phyloP scores from a whole-genome alignment of 2,329 filamentous ascomycete species.

The Coniella lustricola region DNA sequence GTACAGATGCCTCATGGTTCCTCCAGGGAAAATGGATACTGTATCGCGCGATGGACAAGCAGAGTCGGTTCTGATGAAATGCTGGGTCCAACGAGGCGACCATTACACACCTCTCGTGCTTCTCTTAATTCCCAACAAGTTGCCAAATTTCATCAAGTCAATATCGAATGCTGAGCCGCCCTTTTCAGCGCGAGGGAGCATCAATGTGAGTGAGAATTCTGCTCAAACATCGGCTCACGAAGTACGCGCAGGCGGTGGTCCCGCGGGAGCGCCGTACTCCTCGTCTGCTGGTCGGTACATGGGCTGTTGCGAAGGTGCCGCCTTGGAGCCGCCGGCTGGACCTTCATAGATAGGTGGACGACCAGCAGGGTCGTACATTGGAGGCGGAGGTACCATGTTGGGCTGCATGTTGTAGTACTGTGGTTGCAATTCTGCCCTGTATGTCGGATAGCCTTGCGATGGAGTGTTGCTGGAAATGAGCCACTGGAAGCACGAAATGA shows the following conservation, averaged over 20 bases:
- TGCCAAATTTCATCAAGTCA: too few species aligned
- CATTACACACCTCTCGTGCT: too few species aligned
- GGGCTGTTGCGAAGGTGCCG: slow-evolving; percentile 40
- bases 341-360: slow-evolving; percentile 50
- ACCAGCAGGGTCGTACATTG: slow-evolving; percentile 48
- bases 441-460: slow-evolving; percentile 33
- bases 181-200: slow-evolving; percentile 17
- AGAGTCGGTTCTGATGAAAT: neutral
- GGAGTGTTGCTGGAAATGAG: slow-evolving; percentile 46
- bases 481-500: slow-evolving; percentile 36
- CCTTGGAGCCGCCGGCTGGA: slow-evolving; percentile 43
- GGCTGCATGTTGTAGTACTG: slow-evolving; percentile 43
- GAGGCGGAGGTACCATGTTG: slow-evolving; percentile 47
- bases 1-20: slow-evolving; percentile 8
- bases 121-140: too few species aligned
- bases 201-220: slow-evolving; percentile 17
- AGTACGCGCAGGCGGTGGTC: slow-evolving; percentile 37
- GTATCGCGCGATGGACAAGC: neutral
- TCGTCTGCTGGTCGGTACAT: slow-evolving; percentile 16
- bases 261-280: slow-evolving; percentile 38
- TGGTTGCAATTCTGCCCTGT: slow-evolving; percentile 28
- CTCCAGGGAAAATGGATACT: slow-evolving; percentile 11
- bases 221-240: slow-evolving; percentile 13
- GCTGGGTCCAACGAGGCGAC: too few species aligned
- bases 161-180: slow-evolving; percentile 5